Conservation (phyloP, 371 early-diverging fungal genomes). For the Circinella minor region DNA sequence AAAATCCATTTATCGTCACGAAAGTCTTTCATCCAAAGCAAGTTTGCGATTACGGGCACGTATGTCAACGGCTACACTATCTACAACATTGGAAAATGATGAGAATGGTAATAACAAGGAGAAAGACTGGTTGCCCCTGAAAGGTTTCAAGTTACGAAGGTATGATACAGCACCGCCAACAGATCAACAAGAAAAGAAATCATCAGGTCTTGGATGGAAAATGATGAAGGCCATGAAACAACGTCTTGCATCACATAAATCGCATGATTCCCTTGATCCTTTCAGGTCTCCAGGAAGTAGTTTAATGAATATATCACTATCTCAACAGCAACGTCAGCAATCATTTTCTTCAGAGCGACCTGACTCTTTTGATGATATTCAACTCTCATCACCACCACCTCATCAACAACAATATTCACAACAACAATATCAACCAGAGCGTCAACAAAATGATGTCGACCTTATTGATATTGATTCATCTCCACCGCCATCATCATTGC, state of each 20-base stretch:
- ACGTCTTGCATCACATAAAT: conserved; percentile 16
- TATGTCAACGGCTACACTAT: conserved; percentile 18
- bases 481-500: background rate
- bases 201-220: conserved; percentile 33
- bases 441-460: background rate
- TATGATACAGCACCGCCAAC: conserved; percentile 38
- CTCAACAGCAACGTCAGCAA: conserved; percentile 7
- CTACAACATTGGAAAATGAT: conserved; percentile 7
- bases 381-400: background rate
- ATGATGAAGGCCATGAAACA: conserved; percentile 44
- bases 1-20: conserved; percentile 42
- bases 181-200: conserved; percentile 11
- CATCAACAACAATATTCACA: background rate
- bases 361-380: background rate
- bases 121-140: conserved; percentile 50
- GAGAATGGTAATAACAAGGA: background rate
- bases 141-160: conserved; percentile 31
- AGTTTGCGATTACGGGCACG: conserved; percentile 18
- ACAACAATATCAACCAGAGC: background rate
- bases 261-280: background rate
- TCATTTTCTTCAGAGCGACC: background rate
- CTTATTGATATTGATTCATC: conserved; percentile 6
- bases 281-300: background rate
- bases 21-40: conserved; percentile 10
- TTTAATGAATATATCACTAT: background rate